Base-by-base conservation (phyloP, 805 yeast genomes). In the Candida boleticola region DNA sequence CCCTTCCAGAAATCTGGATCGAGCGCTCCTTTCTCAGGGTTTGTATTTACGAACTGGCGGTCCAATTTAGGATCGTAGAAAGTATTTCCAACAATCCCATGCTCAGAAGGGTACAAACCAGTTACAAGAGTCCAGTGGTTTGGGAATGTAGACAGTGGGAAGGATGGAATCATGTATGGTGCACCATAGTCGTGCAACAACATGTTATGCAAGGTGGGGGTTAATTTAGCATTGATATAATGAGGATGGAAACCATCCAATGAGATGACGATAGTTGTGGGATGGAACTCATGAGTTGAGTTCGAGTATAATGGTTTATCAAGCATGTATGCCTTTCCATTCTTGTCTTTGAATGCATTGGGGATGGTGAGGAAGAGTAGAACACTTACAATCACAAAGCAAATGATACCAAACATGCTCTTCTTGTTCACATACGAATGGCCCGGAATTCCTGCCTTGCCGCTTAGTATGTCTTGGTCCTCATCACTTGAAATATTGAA, bases 201-300 rank as follows among this genome's bases (percentile, higher is more conserved):
- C 58, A 90, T 59, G 7, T 69, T 61, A 54, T 85, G 82, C 57
- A 90, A 55, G 29, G 79, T 68, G 0, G 98, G 98, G 0, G 97
- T 90, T 23, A 73, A 54, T 16, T 69, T 64, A 4, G 74, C 52
- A 2, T 83, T 80, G 10, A 90, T 77, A 57, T 89, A 85, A 54
- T 87, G 92, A 2, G 97, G 97, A 55, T 90, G 95, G 60, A 90
- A 85, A 7, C 96, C 97, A 59, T 88, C 96, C 22, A 92, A 61
- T 0, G 96, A 88, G 1, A 90, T 70, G 36, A 89, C 57, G 1
- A 90, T 64, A 1, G 97, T 90, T 6, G 95, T 80, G n/a, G 93
- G 86, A 52, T 82, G 68, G 60, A 82, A 87, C 2, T 66, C 66
- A 47, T 77, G 80, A 0, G 95, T 83, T 1, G 88, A 85, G 57